Evolutionary conservation across 495 filamentous ascomycete genomes (phyloP).

Genomic region (Xylaria curta): DNA sequence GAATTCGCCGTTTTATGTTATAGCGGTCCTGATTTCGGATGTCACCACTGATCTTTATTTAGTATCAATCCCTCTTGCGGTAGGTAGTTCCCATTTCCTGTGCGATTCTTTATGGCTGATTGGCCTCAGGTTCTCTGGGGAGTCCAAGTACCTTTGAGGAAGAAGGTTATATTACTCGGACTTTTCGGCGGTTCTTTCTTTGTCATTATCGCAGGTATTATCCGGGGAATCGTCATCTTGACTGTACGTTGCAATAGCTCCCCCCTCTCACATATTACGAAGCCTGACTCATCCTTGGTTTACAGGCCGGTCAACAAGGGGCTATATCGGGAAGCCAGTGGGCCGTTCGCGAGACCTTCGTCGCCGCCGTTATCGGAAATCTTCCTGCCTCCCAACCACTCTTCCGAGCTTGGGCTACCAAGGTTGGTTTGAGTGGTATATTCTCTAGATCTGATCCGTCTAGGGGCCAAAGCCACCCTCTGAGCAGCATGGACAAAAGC

Average conservation of each 20-base stretch:
- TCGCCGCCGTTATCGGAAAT: slow-evolving; percentile 58
- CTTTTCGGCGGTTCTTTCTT: slow-evolving; percentile 60
- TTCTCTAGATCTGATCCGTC: slow-evolving; percentile 29
- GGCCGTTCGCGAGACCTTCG: slow-evolving; percentile 62
- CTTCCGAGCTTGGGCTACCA: slow-evolving; percentile 38
- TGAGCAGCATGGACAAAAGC: slow-evolving; percentile 40
- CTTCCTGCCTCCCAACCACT: slow-evolving; percentile 60
- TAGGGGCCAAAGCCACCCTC: slow-evolving; percentile 29
- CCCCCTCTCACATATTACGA: slow-evolving; percentile 7
- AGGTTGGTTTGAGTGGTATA: slow-evolving; percentile 29
- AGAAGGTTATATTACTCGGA: slow-evolving; percentile 54
- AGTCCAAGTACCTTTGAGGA: slow-evolving; percentile 48
- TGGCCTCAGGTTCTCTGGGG: slow-evolving; percentile 47
- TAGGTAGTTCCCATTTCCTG: slow-evolving; percentile 28
- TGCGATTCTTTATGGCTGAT: background rate
- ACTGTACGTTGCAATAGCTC: slow-evolving; percentile 41
- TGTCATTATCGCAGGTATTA: slow-evolving; percentile 53
- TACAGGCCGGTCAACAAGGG: slow-evolving; percentile 44
- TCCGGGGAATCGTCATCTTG: slow-evolving; percentile 57
- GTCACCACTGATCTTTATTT: slow-evolving; percentile 60
- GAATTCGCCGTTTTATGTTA: slow-evolving; percentile 54
- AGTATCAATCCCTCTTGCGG: slow-evolving; percentile 59
- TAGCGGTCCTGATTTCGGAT: slow-evolving; percentile 54
- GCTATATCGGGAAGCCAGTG: slow-evolving; percentile 40
- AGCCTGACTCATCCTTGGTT: background rate